Conservation (phyloP, 495 filamentous ascomycete species). For the Penicillium longicatenatum region DNA sequence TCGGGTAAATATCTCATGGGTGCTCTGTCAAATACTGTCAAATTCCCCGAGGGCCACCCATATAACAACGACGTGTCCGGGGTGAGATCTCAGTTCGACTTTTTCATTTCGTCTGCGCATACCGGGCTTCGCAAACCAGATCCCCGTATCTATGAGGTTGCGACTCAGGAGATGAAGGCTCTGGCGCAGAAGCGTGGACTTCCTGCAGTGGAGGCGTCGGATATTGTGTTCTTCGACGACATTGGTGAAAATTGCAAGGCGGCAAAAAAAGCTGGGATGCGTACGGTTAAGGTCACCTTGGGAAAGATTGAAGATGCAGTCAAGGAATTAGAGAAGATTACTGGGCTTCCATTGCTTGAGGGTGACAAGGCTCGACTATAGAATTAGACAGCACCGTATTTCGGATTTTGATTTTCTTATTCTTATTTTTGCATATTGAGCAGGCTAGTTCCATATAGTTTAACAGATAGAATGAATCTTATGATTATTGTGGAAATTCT, state of each 20-base stretch:
- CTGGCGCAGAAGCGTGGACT: slow-evolving; percentile 57
- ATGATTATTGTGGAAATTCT: not conserved
- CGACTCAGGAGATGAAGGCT: slow-evolving; percentile 63
- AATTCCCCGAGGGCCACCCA: slow-evolving; percentile 70
- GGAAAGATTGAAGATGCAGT: slow-evolving; percentile 79
- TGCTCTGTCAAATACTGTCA: slow-evolving; percentile 86
- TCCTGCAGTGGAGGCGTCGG: slow-evolving; percentile 58
- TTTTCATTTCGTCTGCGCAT: slow-evolving; percentile 82
- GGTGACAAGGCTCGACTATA: slow-evolving; percentile 42
- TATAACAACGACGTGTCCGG: slow-evolving; percentile 50
- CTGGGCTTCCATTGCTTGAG: slow-evolving; percentile 57
- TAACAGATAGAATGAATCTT: not conserved
- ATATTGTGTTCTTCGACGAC: slow-evolving; percentile 91
- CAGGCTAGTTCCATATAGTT: not conserved
- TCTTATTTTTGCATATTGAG: not conserved
- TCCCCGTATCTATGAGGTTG: slow-evolving; percentile 73
- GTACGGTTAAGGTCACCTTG: slow-evolving; percentile 80
- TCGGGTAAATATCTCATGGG: slow-evolving; percentile 71
- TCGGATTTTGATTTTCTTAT: not conserved
- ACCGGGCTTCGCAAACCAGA: slow-evolving; percentile 89
- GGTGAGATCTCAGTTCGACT: slow-evolving; percentile 67
- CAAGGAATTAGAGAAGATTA: slow-evolving; percentile 62
- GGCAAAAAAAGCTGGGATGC: slow-evolving; percentile 73
- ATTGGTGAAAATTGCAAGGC: slow-evolving; percentile 91
- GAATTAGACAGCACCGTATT: not conserved